These are phyloP conservation scores for Linderniella brevidens DNA, from an alignment of 257 asterid species.

Conservation along the genomic window DNA sequence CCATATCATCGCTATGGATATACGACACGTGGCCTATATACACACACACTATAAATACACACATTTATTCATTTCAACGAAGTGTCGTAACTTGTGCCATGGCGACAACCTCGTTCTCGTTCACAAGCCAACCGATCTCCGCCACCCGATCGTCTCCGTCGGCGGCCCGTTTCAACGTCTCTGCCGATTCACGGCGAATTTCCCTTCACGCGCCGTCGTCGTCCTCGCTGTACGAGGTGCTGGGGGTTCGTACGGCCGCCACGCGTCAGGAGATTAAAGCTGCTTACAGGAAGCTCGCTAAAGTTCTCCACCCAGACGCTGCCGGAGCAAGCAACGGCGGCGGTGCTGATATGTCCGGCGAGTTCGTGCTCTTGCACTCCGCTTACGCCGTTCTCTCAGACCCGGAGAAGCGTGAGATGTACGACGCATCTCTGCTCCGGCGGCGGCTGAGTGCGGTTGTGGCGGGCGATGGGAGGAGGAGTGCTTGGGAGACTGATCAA, in stretches of 20 bases:
- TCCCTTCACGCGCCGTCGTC: too few relatives aligned
- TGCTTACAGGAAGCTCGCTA: slow-evolving; percentile 44
- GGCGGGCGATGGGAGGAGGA: slow-evolving; percentile 15
- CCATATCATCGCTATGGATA: too few relatives aligned
- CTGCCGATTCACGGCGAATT: not conserved
- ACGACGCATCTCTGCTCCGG: slow-evolving; percentile 30
- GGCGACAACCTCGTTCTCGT: too few relatives aligned
- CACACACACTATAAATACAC: too few relatives aligned
- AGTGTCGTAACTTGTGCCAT: too few relatives aligned
- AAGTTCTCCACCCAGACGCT: slow-evolving; percentile 42
- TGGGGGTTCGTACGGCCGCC: slow-evolving; percentile 28
- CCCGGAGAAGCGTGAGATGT: slow-evolving; percentile 52
- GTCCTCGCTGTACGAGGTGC: slow-evolving; percentile 20
- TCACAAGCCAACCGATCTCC: too few relatives aligned
- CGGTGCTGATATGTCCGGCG: slow-evolving; percentile 16
- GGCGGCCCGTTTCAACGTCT: not conserved
- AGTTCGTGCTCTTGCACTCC: slow-evolving; percentile 57
- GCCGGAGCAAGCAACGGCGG: slow-evolving; percentile 11
- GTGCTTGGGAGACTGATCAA: slow-evolving; percentile 85
- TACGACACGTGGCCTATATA: too few relatives aligned
- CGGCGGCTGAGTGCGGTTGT: slow-evolving; percentile 14
- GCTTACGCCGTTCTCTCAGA: slow-evolving; percentile 69
- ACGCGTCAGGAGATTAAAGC: slow-evolving; percentile 31
- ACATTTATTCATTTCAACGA: too few relatives aligned
- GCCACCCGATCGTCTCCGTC: not conserved